Evolutionary conservation across 2,329 filamentous ascomycete species (phyloP).

Genomic region (Trichoderma afroharzianum): DNA sequence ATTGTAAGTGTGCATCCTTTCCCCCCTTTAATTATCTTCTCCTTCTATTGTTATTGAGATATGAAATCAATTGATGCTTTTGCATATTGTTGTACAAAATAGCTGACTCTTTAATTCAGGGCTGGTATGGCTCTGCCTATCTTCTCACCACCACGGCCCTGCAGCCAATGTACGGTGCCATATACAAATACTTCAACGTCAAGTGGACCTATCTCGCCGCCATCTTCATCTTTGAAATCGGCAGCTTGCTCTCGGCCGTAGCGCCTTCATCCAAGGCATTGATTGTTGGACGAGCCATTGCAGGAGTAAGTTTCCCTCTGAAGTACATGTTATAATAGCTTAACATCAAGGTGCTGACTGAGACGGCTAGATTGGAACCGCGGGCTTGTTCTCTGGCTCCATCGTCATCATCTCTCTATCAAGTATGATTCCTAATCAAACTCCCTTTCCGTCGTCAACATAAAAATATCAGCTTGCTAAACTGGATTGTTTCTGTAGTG

Average conservation of each 20-base stretch:
- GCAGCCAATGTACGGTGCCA: slow-evolving; percentile 47
- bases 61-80: background rate
- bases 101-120: slow-evolving; percentile 19
- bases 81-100: background rate
- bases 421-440: slow-evolving; percentile 24
- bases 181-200: slow-evolving; percentile 50
- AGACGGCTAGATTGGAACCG: slow-evolving; percentile 42
- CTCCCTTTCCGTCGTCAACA: background rate
- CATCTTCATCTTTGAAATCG: slow-evolving; percentile 43
- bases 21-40: slow-evolving; percentile 10
- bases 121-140: slow-evolving; percentile 52
- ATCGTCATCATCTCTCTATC: slow-evolving; percentile 46
- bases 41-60: background rate
- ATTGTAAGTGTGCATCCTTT: slow-evolving; percentile 32
- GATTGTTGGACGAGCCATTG: slow-evolving; percentile 50
- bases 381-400: slow-evolving; percentile 48
- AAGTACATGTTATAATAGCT: background rate
- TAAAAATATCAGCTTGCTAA: background rate
- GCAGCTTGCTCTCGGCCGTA: slow-evolving; percentile 42
- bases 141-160: slow-evolving; percentile 48
- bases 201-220: slow-evolving; percentile 43
- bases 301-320: slow-evolving; percentile 34
- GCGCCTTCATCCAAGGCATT: slow-evolving; percentile 46
- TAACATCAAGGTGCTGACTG: slow-evolving; percentile 2
- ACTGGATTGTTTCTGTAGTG: slow-evolving; percentile 30